Percentiles rank a stretch among this genome's conserved stretches.
Conservation (phyloP, 2,329 filamentous ascomycete genomes). For the Alternaria tenuissima region DNA sequence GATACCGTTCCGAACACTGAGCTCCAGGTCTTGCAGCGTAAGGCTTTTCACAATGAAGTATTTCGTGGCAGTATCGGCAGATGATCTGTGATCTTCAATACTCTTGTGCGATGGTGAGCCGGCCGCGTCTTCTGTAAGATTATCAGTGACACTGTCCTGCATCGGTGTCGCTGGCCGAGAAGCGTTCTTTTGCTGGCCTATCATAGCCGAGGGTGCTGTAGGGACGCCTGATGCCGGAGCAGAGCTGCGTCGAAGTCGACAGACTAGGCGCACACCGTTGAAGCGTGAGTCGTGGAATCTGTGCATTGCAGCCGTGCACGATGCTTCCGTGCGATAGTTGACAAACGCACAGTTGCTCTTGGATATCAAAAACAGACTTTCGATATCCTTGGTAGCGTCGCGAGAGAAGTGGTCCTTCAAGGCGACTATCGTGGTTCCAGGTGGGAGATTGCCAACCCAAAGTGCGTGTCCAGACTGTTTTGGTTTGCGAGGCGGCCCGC, state of each 20-base stretch:
- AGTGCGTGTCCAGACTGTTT: slow-evolving; percentile 83
- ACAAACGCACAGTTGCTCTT: slow-evolving; percentile 98
- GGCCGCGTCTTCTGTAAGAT: slow-evolving; percentile 16
- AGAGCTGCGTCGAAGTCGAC: slow-evolving; percentile 73
- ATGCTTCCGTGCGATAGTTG: slow-evolving; percentile 84
- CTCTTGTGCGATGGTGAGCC: slow-evolving; percentile 21
- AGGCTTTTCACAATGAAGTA: slow-evolving; percentile 95
- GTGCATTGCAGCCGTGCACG: slow-evolving; percentile 78
- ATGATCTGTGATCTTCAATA: slow-evolving; percentile 18
- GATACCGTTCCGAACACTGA: slow-evolving; percentile 84
- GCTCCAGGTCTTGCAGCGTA: slow-evolving; percentile 86
- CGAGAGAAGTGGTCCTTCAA: slow-evolving; percentile 91
- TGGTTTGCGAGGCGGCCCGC: slow-evolving; percentile 72
- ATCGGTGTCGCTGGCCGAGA: slow-evolving; percentile 41
- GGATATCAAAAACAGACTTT: slow-evolving; percentile 92
- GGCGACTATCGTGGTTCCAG: slow-evolving; percentile 79
- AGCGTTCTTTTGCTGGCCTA: slow-evolving; percentile 31
- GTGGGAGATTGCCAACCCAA: slow-evolving; percentile 94
- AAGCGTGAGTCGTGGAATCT: slow-evolving; percentile 92
- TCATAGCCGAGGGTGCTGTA: slow-evolving; percentile 62
- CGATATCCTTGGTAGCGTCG: slow-evolving; percentile 76
- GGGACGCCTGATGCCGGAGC: slow-evolving; percentile 59
- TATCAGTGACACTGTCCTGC: slow-evolving; percentile 20
- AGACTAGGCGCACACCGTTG: slow-evolving; percentile 84
- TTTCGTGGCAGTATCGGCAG: slow-evolving; percentile 64